phyloP scores from a whole-genome alignment of 352 stramenopile species.

The Phytopythium boreale region DNA sequence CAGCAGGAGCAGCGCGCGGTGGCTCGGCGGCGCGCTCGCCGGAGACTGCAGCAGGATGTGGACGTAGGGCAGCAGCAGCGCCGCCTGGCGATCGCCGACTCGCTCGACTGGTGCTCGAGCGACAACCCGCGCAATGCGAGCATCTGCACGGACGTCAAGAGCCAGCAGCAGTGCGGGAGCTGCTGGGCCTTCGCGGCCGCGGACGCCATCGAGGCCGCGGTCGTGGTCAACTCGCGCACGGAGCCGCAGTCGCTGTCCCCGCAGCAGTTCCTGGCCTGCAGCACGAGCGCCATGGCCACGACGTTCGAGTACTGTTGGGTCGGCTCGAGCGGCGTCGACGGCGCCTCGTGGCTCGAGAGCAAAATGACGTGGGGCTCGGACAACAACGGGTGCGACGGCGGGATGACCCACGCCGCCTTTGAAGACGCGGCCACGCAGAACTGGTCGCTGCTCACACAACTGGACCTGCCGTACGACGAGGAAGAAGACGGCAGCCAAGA shows the following conservation, averaged over 20 bases:
- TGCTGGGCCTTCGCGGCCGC: conserved; percentile 82
- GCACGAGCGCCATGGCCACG: conserved; percentile 53
- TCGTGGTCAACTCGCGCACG: conserved; percentile 41
- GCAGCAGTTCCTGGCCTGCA: conserved; percentile 81
- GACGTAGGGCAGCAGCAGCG: neutral
- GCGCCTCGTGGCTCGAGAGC: conserved; percentile 52
- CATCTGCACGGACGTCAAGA: conserved; percentile 76
- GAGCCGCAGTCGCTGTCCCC: conserved; percentile 57
- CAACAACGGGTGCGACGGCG: conserved; percentile 65
- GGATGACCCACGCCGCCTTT: conserved; percentile 77
- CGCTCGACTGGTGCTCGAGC: conserved; percentile 72
- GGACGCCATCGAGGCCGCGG: conserved; percentile 75
- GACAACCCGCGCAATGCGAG: conserved; percentile 62
- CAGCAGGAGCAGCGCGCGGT: conserved; percentile 48
- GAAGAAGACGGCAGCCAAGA: conserved; percentile 32
- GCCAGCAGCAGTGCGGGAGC: conserved; percentile 75
- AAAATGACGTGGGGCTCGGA: conserved; percentile 74
- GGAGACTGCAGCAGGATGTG: neutral
- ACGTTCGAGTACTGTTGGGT: conserved; percentile 85
- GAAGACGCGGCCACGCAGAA: conserved; percentile 48
- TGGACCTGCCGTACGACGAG: conserved; percentile 70
- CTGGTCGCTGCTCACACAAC: conserved; percentile 52
- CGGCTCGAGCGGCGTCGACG: conserved; percentile 32
- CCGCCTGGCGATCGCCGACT: conserved; percentile 22
- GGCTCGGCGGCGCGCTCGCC: conserved; percentile 24